A percentile compares a stretch with the other conserved stretches of the same genome.
phyloP scores from a whole-genome alignment of 495 filamentous ascomycete species.

The Rostrohypoxylon terebratum region DNA sequence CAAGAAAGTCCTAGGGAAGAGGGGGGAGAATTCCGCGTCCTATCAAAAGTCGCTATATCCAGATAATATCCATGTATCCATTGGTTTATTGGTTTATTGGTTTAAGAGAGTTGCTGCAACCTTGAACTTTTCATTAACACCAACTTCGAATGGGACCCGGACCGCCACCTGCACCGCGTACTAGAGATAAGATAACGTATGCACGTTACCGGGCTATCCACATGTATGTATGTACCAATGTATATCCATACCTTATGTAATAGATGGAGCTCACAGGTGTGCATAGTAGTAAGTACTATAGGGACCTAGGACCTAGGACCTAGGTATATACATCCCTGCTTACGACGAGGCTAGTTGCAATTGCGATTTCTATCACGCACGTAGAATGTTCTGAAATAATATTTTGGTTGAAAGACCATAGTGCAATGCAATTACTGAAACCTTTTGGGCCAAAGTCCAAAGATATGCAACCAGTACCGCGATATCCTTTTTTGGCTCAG shows the following conservation, averaged over 20 bases:
- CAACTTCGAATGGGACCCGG: neutral
- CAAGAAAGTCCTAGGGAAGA: slow-evolving; percentile 17
- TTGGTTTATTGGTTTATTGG: slow-evolving; percentile 10
- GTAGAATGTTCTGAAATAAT: neutral
- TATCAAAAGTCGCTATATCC: slow-evolving; percentile 33
- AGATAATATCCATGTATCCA: neutral
- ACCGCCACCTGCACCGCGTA: neutral
- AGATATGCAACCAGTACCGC: slow-evolving; percentile 22
- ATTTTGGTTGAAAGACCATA: neutral
- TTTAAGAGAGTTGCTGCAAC: neutral
- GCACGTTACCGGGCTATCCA: neutral
- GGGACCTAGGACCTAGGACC: too few species aligned
- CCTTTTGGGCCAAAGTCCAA: slow-evolving; percentile 16
- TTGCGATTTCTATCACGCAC: neutral
- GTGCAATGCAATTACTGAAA: neutral
- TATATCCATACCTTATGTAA: neutral
- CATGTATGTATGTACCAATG: neutral
- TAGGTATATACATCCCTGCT: too few species aligned
- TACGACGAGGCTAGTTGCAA: neutral
- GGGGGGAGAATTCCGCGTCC: neutral
- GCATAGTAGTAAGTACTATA: neutral
- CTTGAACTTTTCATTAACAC: neutral
- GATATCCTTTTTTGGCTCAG: slow-evolving; percentile 27
- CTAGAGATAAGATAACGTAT: slow-evolving; percentile 7
- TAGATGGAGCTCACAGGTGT: neutral